Evolutionary conservation across 495 filamentous ascomycete species (phyloP).

Genomic region (Neurospora sp.): DNA sequence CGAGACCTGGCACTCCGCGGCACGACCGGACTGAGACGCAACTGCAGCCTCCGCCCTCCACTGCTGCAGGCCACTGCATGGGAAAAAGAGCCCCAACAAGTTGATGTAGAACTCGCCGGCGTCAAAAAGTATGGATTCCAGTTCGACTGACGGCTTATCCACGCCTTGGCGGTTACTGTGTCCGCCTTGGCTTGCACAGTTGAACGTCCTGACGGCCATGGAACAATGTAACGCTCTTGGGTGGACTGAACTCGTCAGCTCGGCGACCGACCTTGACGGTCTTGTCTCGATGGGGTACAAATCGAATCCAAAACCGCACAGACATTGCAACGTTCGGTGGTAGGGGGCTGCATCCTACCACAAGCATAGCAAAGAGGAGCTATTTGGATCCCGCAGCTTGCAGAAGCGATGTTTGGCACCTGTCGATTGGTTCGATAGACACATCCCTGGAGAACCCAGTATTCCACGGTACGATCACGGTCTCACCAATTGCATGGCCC

Average conservation of each 20-base stretch:
- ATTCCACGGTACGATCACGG: neutral
- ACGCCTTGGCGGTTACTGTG: neutral
- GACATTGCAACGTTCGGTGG: no score
- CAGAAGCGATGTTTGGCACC: neutral
- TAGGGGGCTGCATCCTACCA: no score
- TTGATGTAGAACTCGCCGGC: neutral
- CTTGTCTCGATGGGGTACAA: no score
- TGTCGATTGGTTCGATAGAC: neutral
- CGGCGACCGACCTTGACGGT: neutral
- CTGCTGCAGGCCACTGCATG: neutral
- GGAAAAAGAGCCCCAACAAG: neutral
- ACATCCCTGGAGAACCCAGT: neutral
- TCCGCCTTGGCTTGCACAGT: neutral
- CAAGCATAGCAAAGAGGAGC: neutral
- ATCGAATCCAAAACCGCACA: no score
- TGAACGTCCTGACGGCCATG: neutral
- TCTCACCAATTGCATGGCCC: neutral
- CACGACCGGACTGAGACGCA: neutral
- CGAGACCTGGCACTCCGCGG: neutral
- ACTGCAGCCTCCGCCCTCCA: neutral
- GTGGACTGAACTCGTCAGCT: neutral
- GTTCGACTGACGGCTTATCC: neutral
- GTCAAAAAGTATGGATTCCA: neutral
- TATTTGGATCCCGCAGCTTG: neutral
- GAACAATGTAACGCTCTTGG: neutral